A percentile compares a stretch with the other conserved stretches of the same genome.
phyloP scores from a whole-genome alignment of 176 grass and related monocot genomes.

The Alloteropsis semialata region DNA sequence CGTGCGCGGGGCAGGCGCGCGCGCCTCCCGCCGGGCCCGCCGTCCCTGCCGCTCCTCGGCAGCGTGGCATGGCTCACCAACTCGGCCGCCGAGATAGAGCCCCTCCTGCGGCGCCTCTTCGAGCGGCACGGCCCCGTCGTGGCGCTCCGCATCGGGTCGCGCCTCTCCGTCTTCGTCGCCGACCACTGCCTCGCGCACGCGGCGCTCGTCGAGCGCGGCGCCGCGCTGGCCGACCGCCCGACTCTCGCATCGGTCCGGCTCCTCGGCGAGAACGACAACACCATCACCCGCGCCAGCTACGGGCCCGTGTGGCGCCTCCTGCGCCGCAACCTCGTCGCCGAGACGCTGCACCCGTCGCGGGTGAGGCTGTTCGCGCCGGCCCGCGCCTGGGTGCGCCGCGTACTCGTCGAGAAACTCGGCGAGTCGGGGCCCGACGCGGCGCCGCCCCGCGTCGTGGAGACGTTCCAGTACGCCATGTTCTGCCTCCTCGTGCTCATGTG shows the following conservation, averaged over 20 bases:
- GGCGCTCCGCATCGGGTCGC: constrained; percentile 41
- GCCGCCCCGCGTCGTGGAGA: constrained; percentile 14
- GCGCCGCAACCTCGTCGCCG: constrained; percentile 54
- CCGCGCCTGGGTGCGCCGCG: constrained; percentile 32
- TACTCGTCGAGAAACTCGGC: constrained; percentile 34
- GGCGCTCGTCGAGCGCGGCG: constrained; percentile 48
- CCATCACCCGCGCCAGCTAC: constrained; percentile 43
- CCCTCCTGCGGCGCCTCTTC: constrained; percentile 41
- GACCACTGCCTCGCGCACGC: constrained; percentile 45
- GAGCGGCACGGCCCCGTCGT: constrained; percentile 37
- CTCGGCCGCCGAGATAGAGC: constrained; percentile 14
- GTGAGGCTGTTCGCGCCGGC: constrained; percentile 37
- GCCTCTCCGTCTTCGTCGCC: constrained; percentile 37
- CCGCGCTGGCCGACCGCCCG: constrained; percentile 43
- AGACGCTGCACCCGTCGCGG: constrained; percentile 52
- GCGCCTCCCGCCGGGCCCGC: constrained; percentile 50
- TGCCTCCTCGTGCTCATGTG: constrained; percentile 66
- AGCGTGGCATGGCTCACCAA: constrained; percentile 41
- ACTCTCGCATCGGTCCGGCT: not conserved
- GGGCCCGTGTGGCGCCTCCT: constrained; percentile 54
- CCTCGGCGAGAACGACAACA: constrained; percentile 26
- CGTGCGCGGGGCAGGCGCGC: not conserved
- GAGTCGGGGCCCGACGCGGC: not conserved
- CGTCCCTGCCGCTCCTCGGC: constrained; percentile 41
- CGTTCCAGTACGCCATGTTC: constrained; percentile 64